Evolutionary conservation across 495 filamentous ascomycete genomes (phyloP).

Genomic region (Geopyxis carbonaria): DNA sequence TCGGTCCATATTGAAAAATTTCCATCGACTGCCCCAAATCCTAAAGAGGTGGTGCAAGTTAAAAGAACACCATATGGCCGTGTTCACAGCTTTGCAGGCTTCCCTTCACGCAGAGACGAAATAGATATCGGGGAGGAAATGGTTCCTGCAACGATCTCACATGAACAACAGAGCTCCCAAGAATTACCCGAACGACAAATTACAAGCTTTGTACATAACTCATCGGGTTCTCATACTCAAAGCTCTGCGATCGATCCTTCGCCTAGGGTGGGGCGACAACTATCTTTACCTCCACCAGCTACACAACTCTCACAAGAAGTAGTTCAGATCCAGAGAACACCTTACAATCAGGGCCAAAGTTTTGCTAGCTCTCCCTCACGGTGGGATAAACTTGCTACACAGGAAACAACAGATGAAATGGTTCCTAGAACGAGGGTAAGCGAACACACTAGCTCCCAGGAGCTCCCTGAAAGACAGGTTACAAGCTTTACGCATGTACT

Average conservation of each 20-base stretch:
- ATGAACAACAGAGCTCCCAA: slow-evolving; percentile 3
- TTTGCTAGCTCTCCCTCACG: no score
- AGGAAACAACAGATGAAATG: no score
- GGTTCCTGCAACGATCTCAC: neutral
- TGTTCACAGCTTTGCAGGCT: neutral
- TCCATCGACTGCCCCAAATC: slow-evolving; percentile 1
- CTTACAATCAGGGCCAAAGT: neutral
- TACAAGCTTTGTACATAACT: neutral
- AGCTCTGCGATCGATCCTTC: neutral
- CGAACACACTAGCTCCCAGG: no score
- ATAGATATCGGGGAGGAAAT: neutral
- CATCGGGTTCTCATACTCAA: neutral
- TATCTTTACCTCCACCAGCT: neutral
- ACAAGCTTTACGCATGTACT: neutral
- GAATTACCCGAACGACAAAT: neutral
- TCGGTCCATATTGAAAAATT: neutral
- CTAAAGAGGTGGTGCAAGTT: slow-evolving; percentile 1
- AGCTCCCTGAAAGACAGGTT: neutral
- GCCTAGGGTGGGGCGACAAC: neutral
- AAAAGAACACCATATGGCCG: slow-evolving; percentile 1
- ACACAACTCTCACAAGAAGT: neutral
- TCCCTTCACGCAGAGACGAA: neutral
- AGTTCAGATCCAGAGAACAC: neutral
- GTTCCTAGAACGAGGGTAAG: no score
- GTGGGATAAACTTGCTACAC: no score